Base-by-base conservation (phyloP, 2,329 filamentous ascomycete genomes). In the Thermoascus crustaceus region DNA sequence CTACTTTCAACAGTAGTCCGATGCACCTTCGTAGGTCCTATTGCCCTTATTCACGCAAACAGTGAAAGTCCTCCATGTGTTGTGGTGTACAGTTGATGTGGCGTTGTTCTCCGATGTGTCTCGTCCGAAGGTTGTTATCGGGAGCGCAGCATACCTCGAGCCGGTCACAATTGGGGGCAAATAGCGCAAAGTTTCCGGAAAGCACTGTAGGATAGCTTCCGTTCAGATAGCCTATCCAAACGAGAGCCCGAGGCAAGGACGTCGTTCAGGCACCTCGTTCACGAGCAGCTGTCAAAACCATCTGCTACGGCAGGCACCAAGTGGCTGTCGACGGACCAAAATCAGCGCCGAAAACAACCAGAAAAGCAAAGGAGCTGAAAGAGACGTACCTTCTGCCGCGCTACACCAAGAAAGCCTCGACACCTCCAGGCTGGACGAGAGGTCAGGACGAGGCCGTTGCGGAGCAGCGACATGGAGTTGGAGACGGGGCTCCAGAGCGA, bases 351-450 rank as follows among this genome's bases (percentile, higher is more conserved):
- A n/a, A n/a, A n/a, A n/a, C n/a, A n/a, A 32, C 30, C 30, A 11
- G 30, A 32, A 32, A n/a, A n/a, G n/a, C n/a, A n/a, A n/a, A n/a
- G n/a, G n/a, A n/a, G n/a, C n/a, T n/a, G n/a, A n/a, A n/a, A n/a
- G n/a, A n/a, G n/a, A n/a, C n/a, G n/a, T n/a, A n/a, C n/a, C n/a
- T n/a, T n/a, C n/a, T n/a, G 13, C 30, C 17, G 20, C 18, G 9
- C 18, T 13, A n/a, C 19, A 20, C 30, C 20, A 11, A 22, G 19
- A n/a, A 20, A 32, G 20, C n/a, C 8, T 32, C 18, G 9, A 32
- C 30, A 32, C 30, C 30, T 32, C 30, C 30, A 32, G 30, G 18
- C 20, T 32, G 30, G 20, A 32, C 30, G 20, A n/a, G 10, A 22
- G 16, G 30, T 32, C 30, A n/a, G 30, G 9, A 32, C 20, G 8